phyloP scores from a whole-genome alignment of 225 moss, liverwort and hornwort species.

The Neckera pumila region DNA sequence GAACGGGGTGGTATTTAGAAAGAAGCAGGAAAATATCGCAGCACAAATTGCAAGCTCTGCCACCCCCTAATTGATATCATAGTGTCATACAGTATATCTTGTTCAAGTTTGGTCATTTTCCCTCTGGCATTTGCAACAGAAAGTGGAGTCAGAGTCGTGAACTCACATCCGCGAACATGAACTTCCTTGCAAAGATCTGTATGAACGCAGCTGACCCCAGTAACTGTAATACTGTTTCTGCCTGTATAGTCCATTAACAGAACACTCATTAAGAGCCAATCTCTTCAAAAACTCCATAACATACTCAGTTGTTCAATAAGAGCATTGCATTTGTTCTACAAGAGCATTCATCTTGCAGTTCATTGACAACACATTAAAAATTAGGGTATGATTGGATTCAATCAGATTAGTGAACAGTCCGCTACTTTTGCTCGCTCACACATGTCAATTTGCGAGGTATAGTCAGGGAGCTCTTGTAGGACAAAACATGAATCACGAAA shows the following conservation, averaged over 20 bases:
- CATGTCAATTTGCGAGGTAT: neutral
- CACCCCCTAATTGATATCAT: neutral
- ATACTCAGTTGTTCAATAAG: neutral
- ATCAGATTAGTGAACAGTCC: neutral
- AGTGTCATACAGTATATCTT: neutral
- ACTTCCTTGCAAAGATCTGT: conserved; percentile 73
- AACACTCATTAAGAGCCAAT: neutral
- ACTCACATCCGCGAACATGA: conserved; percentile 86
- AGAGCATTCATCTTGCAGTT: neutral
- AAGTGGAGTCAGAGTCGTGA: neutral
- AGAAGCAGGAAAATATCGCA: neutral
- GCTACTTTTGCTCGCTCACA: neutral
- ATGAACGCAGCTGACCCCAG: conserved; percentile 80
- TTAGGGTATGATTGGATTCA: neutral
- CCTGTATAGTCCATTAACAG: conserved; percentile 28
- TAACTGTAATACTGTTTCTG: conserved; percentile 81
- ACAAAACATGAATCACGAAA: too few relatives aligned
- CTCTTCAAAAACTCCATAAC: neutral
- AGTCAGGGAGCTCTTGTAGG: neutral
- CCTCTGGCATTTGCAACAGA: neutral
- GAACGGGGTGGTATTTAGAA: neutral
- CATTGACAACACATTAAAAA: neutral
- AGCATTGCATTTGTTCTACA: neutral
- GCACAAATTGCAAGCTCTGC: neutral
- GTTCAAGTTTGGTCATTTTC: neutral